Evolutionary conservation across 2,329 filamentous ascomycete species (phyloP).

Genomic region (Phaeosphaeria sp.): DNA sequence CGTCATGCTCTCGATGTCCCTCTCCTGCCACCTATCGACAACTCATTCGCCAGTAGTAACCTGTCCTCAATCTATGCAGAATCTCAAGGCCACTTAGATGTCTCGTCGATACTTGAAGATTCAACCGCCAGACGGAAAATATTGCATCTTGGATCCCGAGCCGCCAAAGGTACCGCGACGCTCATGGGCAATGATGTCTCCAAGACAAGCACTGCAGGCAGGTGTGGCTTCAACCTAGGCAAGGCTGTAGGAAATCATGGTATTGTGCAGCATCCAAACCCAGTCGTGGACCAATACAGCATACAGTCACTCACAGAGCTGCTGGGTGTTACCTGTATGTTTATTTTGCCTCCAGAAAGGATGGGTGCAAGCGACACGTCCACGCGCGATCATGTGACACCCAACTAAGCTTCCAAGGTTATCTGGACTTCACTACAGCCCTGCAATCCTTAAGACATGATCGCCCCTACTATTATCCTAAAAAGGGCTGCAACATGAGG

Average conservation of each 20-base stretch:
- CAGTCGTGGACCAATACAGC: no score
- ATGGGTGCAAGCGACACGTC: no score
- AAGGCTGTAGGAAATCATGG: background rate
- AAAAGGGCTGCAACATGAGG: no score
- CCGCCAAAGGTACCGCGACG: conserved; percentile 1
- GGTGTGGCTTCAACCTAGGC: background rate
- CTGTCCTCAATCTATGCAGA: background rate
- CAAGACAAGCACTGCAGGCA: conserved; percentile 16
- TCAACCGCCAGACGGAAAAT: conserved; percentile 4
- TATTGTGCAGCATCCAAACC: background rate
- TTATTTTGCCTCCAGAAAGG: no score
- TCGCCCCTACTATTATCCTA: no score
- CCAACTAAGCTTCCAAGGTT: no score
- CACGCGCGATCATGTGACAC: no score
- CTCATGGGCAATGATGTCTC: conserved; percentile 5
- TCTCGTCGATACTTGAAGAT: background rate
- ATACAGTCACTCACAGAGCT: no score
- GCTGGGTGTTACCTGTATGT: no score
- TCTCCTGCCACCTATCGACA: background rate
- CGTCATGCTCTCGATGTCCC: background rate
- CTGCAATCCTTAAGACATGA: no score
- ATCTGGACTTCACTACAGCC: no score
- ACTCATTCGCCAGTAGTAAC: background rate
- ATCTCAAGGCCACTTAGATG: background rate
- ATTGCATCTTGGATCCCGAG: background rate